Percentiles rank a stretch among this genome's conserved stretches.
phyloP scores from a whole-genome alignment of 1,284 basidiomycete species.

The Caloboletus firmus region DNA sequence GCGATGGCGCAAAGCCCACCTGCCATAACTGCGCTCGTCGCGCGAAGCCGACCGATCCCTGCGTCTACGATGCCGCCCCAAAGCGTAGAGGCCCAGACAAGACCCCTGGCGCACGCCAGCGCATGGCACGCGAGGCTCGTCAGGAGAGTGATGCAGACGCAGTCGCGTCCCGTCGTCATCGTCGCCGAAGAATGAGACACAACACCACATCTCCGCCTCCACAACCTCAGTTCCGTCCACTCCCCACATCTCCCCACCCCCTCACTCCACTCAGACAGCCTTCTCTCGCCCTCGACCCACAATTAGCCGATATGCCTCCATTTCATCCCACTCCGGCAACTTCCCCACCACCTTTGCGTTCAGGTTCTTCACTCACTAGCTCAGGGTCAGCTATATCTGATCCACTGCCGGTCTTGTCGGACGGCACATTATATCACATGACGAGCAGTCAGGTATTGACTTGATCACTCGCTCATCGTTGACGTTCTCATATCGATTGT shows the following conservation, averaged over 20 bases:
- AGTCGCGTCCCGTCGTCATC: constrained; percentile 31
- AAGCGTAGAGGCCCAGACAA: constrained; percentile 77
- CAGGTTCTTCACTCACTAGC: neutral
- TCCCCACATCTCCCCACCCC: neutral
- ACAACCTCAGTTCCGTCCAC: constrained; percentile 4
- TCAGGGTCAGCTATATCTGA: constrained; percentile 7
- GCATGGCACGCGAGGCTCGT: constrained; percentile 43
- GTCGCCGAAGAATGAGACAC: constrained; percentile 38
- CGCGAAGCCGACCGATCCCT: constrained; percentile 42
- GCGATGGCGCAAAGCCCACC: constrained; percentile 72
- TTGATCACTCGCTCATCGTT: constrained; percentile 21
- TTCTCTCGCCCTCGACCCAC: constrained; percentile 27
- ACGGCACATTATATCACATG: constrained; percentile 11
- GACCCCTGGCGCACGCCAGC: constrained; percentile 68
- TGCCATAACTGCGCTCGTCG: constrained; percentile 70
- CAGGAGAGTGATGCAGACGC: constrained; percentile 29
- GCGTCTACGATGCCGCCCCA: constrained; percentile 65
- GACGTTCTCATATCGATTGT: constrained; percentile 28
- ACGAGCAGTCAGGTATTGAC: constrained; percentile 34
- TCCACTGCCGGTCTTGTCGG: constrained; percentile 3
- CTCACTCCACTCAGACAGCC: constrained; percentile 4
- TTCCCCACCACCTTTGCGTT: neutral
- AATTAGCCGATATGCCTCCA: constrained; percentile 18
- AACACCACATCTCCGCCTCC: constrained; percentile 4
- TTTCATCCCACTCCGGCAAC: constrained; percentile 2